Evolutionary conservation across 306 rosid species (phyloP), one percentile per base, ranked within the genome.

Genomic region (Vicia villosa): DNA sequence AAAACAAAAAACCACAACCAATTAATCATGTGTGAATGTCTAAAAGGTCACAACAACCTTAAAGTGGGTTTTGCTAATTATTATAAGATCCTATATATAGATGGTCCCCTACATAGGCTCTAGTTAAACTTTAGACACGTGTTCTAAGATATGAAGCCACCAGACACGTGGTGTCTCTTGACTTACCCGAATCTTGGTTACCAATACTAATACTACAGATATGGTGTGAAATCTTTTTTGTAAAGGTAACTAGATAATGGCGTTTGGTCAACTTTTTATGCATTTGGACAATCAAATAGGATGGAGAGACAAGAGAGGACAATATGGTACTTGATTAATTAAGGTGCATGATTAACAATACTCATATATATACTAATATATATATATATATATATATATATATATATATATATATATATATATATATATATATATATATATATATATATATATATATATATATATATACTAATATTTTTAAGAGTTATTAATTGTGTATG

Each of bases 41-140:
- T 51, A 76, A 80, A 76, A 78, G 75, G 67, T 79, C 83, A 79
- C 74, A 41, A 50, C 78, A 68, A 69, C 85, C 81, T 80, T 56
- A 83, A 79, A 74, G 70, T 66, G 66, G 71, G 54, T 36, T 62
- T 58, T 63, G 56, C 77, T 73, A 65, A 57, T 61, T 19, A 72
- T 64, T 47, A 69, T 65, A 74, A 5, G n/a, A 66, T 17, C 22
- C 8, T 54, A 20, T 8, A 64, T 40, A 11, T 22, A 22, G 13
- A 56, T 77, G 85, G 85, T 81, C 85, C 82, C 77, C 79, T 4
- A 14, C 75, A 73, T 6, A 15, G 45, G 1, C 56, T 28, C 46
- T 61, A 45, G 64, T 30, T 37, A 40, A 63, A 22, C 0, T 24
- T 40, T 30, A n/a, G 59, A 75, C 83, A 82, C 37, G 57, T 82